Base-by-base conservation (phyloP, 2,329 filamentous ascomycete genomes). In the Fusarium circinatum region DNA sequence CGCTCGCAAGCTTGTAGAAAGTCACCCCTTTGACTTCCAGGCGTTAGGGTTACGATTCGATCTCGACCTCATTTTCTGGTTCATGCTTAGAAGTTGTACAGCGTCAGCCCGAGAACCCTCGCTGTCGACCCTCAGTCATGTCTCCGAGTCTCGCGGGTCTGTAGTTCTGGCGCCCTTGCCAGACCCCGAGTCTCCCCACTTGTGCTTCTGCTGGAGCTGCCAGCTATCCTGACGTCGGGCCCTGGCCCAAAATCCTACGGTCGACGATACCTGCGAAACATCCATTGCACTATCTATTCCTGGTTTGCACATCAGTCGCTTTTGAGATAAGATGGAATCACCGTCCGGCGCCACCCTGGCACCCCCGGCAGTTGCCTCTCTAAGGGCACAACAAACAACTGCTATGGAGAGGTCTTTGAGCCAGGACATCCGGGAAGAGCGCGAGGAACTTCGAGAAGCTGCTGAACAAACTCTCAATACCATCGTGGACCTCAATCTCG, bases 391-490 rank as follows among this genome's bases (percentile, higher is more conserved):
- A 75, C 83, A 85, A 70, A 83, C 84, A 61, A 83, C 82, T 67
- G 79, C 82, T 56, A 91, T 92, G 90, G 87, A 90, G 80, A 85
- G 90, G 65, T 88, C 94, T 18, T 85, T 96, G 75, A 98, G 93
- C 83, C 91, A 95, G 83, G 92, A 98, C 81, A 98, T 98, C 78
- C 92, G 94, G 77, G 94, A 97, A 80, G 95, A 98, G 85, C 90
- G 95, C 71, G 93, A 98, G 80, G 96, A 98, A 81, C 89, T 99
- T 76, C 95, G 95, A 80, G 94, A 98, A 85, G 96, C 96, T 45
- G 96, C 96, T 57, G 96, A 98, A 84, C 94, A 98, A 85, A 98
- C 95, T 28, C 88, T 98, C 81, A 99, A 98, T 83, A 94, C 97
- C 73, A 98, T 99, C 81, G 89, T 99, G 80, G 96, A 99, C 84